Evolutionary conservation across 495 filamentous ascomycete species (phyloP), one percentile per base, ranked within the genome.

Genomic region (Penicillium herquei): DNA sequence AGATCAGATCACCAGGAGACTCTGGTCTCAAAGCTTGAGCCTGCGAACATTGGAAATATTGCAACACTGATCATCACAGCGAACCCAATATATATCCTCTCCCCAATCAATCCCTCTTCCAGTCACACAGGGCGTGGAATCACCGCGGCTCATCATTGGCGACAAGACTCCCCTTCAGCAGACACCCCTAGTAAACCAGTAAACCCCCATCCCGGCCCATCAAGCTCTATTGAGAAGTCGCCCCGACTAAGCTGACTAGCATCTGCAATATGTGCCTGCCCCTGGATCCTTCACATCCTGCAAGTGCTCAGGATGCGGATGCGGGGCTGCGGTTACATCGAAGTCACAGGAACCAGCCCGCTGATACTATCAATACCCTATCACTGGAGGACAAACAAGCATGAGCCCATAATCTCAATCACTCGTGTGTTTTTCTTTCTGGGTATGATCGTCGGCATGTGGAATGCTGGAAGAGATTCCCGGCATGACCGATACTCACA

Each of bases 281-380:
- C 26, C 43, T 32, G 21, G 43, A 31, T 46, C 43, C 43, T 46
- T 18, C 21, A 31, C 31, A 39, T 35, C 11, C 33, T 49, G 32
- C 45, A n/a, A 9, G 13, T 34, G 45, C 34, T 49, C 3, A 43
- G n/a, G 40, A 14, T 21, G 40, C 35, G 50, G 58, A 26, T 54
- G 56, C 52, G 49, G 56, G 49, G 49, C 52, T 56, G 49, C 30
- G 33, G 61, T 64, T 61, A 58, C 57, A 64, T 61, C 57, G 51
- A 63, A 26, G 53, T 60, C 61, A 63, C 56, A 54, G 47, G 56
- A 46, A 21, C 21, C 21, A 26, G 4, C 21, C 21, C 21, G 21
- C 21, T 26, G 8, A 18, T 26, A 8, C 39, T 16, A 33, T 35
- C 13, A 21, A 47, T 26, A 35, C 39, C 61, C 61, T 63, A 60